Percentiles rank a stretch among this genome's conserved stretches.
Conservation (phyloP, 306 rosid species). For the Citrullus mucosospermus region DNA sequence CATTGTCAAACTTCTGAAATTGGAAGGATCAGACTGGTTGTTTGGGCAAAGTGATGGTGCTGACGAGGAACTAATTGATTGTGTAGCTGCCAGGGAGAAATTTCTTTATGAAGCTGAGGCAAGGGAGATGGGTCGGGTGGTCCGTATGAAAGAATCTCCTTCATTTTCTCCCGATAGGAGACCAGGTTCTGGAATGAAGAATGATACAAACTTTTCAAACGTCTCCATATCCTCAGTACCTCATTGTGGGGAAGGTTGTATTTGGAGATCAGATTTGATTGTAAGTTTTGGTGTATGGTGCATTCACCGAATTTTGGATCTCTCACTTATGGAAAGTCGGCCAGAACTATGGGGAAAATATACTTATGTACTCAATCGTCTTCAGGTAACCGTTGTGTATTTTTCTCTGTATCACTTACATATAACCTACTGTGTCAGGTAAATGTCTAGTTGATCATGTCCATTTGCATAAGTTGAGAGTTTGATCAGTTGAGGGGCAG, state of each 20-base stretch:
- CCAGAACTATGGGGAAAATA: conserved; percentile 99
- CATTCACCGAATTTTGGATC: conserved; percentile 82
- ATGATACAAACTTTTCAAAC: conserved; percentile 22
- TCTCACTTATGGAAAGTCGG: conserved; percentile 89
- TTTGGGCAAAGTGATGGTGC: conserved; percentile 78
- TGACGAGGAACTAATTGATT: conserved; percentile 81
- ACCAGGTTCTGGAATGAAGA: conserved; percentile 29
- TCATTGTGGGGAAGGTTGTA: conserved; percentile 84
- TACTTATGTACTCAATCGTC: conserved; percentile 85
- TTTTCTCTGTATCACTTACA: not conserved
- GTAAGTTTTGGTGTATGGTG: conserved; percentile 99
- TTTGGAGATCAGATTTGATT: conserved; percentile 69
- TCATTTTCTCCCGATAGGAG: conserved; percentile 44
- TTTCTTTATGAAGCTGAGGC: conserved; percentile 65
- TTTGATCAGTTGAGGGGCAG: not conserved
- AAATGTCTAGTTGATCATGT: not conserved
- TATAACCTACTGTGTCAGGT: not conserved
- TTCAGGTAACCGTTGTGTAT: conserved; percentile 53
- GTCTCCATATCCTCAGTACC: conserved; percentile 51
- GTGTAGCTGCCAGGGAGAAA: conserved; percentile 89
- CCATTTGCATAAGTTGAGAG: not conserved
- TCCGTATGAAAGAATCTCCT: conserved; percentile 32
- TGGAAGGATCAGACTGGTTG: conserved; percentile 94
- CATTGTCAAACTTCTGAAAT: conserved; percentile 63
- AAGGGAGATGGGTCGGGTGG: conserved; percentile 35